Conservation (phyloP, 2,329 filamentous ascomycete genomes). For the Claviceps sp. region DNA sequence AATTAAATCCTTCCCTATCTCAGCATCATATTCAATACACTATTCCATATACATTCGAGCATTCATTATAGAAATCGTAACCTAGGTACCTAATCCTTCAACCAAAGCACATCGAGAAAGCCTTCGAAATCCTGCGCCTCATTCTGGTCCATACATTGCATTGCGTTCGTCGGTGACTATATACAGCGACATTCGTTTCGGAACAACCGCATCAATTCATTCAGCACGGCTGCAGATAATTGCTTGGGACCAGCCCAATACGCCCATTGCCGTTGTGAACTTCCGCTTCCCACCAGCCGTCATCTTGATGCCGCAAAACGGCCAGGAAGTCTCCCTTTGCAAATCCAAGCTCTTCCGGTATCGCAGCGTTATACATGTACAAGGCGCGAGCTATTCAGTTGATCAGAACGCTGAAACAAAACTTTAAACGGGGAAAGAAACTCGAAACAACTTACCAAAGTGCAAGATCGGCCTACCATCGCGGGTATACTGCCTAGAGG, state of each 20-base stretch:
- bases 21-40: neutral
- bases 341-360: slow-evolving; percentile 89
- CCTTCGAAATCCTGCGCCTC: neutral
- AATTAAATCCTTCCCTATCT: neutral
- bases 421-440: slow-evolving; percentile 10
- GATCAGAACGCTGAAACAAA: neutral
- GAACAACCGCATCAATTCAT: neutral
- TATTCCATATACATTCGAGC: neutral
- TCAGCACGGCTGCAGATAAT: slow-evolving; percentile 46
- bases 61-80: neutral
- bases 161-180: neutral
- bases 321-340: slow-evolving; percentile 84
- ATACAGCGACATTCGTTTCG: slow-evolving; percentile 3
- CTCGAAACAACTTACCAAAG: slow-evolving; percentile 58
- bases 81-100: neutral
- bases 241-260: slow-evolving; percentile 52
- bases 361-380: slow-evolving; percentile 89
- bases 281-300: slow-evolving; percentile 99
- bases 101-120: neutral
- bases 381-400: slow-evolving; percentile 64
- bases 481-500: slow-evolving; percentile 65
- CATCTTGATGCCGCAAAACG: slow-evolving; percentile 81
- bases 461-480: slow-evolving; percentile 83
- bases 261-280: slow-evolving; percentile 55
- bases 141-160: neutral